Conservation (phyloP, 805 yeast species). For the Cyberlindnera maritima region DNA sequence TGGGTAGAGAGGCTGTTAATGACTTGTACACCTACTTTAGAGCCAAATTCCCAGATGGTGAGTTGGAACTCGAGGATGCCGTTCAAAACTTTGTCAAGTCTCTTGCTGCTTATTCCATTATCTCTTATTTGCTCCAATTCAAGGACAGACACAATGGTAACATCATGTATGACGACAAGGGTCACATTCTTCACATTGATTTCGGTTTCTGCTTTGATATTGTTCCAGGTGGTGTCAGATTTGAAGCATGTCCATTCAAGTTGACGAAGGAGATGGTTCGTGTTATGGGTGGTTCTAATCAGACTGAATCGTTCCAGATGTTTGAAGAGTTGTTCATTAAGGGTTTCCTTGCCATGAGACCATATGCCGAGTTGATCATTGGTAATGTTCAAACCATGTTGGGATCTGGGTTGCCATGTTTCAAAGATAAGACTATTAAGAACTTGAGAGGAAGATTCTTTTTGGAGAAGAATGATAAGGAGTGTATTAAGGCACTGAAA, state of each 20-base stretch:
- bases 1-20: constrained; percentile 98
- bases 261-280: constrained; percentile 93
- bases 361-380: constrained; percentile 81
- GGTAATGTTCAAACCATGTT: constrained; percentile 90
- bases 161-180: constrained; percentile 92
- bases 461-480: constrained; percentile 75
- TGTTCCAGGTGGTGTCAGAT: constrained; percentile 97
- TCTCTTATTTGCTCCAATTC: constrained; percentile 86
- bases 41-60: constrained; percentile 93
- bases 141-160: constrained; percentile 99
- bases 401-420: constrained; percentile 93
- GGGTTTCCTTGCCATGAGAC: constrained; percentile 85
- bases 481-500: constrained; percentile 78
- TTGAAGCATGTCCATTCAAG: constrained; percentile 98
- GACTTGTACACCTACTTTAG: constrained; percentile 91
- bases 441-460: constrained; percentile 77
- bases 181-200: constrained; percentile 94
- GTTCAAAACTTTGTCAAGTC: constrained; percentile 91
- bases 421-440: constrained; percentile 80
- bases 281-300: constrained; percentile 88
- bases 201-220: constrained; percentile 98
- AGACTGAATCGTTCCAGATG: constrained; percentile 86
- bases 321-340: constrained; percentile 94
- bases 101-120: constrained; percentile 89
- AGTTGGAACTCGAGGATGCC: constrained; percentile 87